Conservation (phyloP, 2,329 filamentous ascomycete genomes). For the Graphiopsis chlorocephala region DNA sequence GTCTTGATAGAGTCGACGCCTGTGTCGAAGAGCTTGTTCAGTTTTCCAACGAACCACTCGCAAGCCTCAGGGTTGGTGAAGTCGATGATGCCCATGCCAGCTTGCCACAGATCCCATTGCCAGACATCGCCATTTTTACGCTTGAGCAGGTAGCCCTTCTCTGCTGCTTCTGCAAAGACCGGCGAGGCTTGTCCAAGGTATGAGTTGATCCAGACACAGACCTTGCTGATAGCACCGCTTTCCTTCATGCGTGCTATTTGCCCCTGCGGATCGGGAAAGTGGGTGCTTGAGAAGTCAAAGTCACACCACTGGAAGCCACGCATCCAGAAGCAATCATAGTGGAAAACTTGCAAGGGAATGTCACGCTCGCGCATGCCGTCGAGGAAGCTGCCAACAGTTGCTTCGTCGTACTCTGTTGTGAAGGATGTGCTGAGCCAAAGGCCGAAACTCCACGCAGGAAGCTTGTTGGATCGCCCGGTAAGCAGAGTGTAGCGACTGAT, state of each 20-base stretch:
- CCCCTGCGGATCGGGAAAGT: constrained; percentile 65
- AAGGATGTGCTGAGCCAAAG: constrained; percentile 76
- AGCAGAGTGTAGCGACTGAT: constrained; percentile 64
- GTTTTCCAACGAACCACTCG: constrained; percentile 62
- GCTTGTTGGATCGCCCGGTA: constrained; percentile 62
- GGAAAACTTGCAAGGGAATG: constrained; percentile 68
- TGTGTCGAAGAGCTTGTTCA: constrained; percentile 63
- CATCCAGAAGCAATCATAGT: constrained; percentile 78
- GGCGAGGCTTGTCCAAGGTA: constrained; percentile 69
- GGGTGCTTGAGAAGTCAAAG: constrained; percentile 66
- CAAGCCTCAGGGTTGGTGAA: constrained; percentile 70
- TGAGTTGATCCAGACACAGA: constrained; percentile 75
- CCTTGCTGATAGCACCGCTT: constrained; percentile 56
- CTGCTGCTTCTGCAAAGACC: constrained; percentile 62
- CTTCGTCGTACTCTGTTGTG: constrained; percentile 69
- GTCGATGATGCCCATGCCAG: constrained; percentile 71
- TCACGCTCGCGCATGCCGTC: constrained; percentile 65
- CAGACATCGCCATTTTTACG: constrained; percentile 66
- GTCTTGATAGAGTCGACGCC: constrained; percentile 73
- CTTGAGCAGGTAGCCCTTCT: constrained; percentile 67
- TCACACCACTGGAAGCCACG: constrained; percentile 73
- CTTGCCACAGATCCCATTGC: constrained; percentile 77
- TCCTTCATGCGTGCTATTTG: constrained; percentile 65
- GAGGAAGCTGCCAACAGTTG: constrained; percentile 65
- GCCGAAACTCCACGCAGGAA: constrained; percentile 73